Base-by-base conservation (phyloP, 2,329 filamentous ascomycete genomes). In the Fusarium paranaense region DNA sequence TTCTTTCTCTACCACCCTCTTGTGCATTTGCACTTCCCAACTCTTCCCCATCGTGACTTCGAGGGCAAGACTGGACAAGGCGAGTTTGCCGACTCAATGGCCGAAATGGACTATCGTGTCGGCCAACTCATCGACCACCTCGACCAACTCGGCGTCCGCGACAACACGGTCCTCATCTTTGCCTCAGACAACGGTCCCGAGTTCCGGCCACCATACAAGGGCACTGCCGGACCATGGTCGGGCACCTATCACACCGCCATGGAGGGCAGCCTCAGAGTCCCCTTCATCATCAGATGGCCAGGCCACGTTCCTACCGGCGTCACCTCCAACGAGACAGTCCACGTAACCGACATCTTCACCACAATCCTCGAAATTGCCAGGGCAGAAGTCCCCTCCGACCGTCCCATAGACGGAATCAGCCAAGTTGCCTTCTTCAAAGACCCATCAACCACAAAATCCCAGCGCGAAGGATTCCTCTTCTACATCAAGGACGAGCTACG, bases 181-280 rank as follows among this genome's bases (percentile, higher is more conserved):
- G 80, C 81, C 1, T 82, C 81, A 0, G 81, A 83, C 69, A 82
- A 83, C 11, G 81, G 81, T 0, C 81, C 81, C 0, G 81, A 82
- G 62, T 83, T 83, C 38, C 66, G 81, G 18, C 66, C 73, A 0
- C 81, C 81, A 0, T 81, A 81, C 52, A 73, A 67, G 0, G 81
- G 81, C 0, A 82, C 81, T 0, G 81, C 81, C 0, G 81, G 81
- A 0, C 80, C 80, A 0, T 83, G 81, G 81, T 75, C 77, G 0
- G 81, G 81, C 1, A 83, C 81, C 0, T 83, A 82, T 20, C 80
- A 83, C 27, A 83, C 80, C 0, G 80, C 81, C 2, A 82, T 83
- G 81, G 81, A 83, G 35, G 80, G 81, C 0, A 82, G 81, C 3
- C 54, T 83, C 1, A 76, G 81, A 4, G 81, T 83, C 0, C 81